Conservation (phyloP, 768 basidiomycete genomes). For the Phanerochaete sordida region DNA sequence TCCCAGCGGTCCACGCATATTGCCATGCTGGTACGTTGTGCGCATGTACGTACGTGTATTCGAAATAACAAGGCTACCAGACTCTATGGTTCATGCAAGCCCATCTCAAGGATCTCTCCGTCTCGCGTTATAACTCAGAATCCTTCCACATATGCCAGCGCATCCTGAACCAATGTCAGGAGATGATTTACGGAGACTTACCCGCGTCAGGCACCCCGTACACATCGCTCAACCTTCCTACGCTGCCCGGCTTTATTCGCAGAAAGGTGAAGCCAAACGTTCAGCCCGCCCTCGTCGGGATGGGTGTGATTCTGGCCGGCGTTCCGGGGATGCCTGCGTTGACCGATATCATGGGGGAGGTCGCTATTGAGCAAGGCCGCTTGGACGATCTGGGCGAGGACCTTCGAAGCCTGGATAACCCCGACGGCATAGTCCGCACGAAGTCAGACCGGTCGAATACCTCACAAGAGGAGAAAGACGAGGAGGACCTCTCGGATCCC, state of each 20-base stretch:
- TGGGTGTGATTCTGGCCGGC: constrained; percentile 83
- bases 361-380: constrained; percentile 88
- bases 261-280: constrained; percentile 70
- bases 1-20: constrained; percentile 92
- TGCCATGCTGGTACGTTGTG: constrained; percentile 81
- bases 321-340: constrained; percentile 73
- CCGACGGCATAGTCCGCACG: constrained; percentile 39
- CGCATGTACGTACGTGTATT: constrained; percentile 1
- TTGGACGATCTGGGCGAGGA: constrained; percentile 56
- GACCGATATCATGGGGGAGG: constrained; percentile 70
- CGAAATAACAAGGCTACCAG: constrained; percentile 35
- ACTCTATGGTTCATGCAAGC: constrained; percentile 99
- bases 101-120: constrained; percentile 76
- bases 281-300: constrained; percentile 78
- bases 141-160: constrained; percentile 93
- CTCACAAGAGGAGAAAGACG: constrained; percentile 38
- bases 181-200: constrained; percentile 92
- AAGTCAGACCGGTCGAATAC: constrained; percentile 20
- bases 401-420: constrained; percentile 45
- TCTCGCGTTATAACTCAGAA: constrained; percentile 52
- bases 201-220: constrained; percentile 71
- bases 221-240: constrained; percentile 48
- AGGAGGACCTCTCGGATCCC: constrained; percentile 34
- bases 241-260: constrained; percentile 44
- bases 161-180: constrained; percentile 86